Conservation (phyloP, 108 stramenopile species). For the Skeletonema marinoi region DNA sequence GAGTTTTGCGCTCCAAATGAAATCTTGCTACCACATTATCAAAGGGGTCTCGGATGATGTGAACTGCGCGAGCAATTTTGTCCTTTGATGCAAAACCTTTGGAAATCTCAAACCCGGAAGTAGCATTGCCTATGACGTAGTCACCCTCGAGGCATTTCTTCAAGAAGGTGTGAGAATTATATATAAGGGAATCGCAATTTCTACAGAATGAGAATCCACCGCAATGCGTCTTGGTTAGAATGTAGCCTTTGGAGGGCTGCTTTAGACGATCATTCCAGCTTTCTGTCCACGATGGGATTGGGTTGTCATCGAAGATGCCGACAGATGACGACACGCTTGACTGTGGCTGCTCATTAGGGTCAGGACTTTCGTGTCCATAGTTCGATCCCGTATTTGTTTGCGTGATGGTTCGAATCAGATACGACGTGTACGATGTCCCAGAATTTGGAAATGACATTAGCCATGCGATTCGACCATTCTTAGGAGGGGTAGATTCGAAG, state of each 20-base stretch:
- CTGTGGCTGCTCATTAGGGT: not conserved
- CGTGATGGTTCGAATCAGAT: slow-evolving; percentile 2
- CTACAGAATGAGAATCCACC: slow-evolving; percentile 58
- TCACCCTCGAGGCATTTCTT: slow-evolving; percentile 11
- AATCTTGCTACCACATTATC: slow-evolving; percentile 75
- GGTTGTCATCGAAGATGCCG: slow-evolving; percentile 13
- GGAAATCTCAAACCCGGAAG: not conserved
- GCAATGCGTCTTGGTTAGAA: slow-evolving; percentile 80
- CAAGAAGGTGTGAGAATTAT: slow-evolving; percentile 44
- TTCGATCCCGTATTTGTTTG: slow-evolving; percentile 7
- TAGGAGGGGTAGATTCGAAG: not conserved
- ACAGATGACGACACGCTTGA: not conserved
- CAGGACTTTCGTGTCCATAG: not conserved
- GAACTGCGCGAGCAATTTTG: slow-evolving; percentile 59
- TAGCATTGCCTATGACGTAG: not conserved
- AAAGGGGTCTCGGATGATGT: slow-evolving; percentile 72
- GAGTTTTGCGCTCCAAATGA: slow-evolving; percentile 55
- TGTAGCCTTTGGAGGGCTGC: slow-evolving; percentile 18
- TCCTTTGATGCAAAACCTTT: slow-evolving; percentile 13
- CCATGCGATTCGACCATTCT: slow-evolving; percentile 6
- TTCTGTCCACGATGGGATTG: slow-evolving; percentile 21
- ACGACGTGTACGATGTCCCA: slow-evolving; percentile 15
- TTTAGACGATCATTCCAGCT: not conserved
- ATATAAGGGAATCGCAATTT: slow-evolving; percentile 48
- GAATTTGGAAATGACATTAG: slow-evolving; percentile 31